Evolutionary conservation across 495 filamentous ascomycete genomes (phyloP).

Genomic region (Daldinia vernicosa): DNA sequence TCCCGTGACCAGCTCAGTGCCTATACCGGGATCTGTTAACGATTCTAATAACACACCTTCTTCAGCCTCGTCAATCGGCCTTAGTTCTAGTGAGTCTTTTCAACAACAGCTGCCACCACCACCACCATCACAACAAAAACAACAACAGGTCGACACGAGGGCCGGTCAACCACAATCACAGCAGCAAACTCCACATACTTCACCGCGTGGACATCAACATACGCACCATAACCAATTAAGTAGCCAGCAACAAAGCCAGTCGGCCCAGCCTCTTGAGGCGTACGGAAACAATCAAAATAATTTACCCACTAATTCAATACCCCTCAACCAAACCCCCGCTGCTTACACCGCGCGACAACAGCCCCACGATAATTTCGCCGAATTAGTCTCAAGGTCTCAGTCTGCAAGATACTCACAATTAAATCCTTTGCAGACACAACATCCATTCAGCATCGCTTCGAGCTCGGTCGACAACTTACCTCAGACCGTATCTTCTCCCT

Average conservation of each 20-base stretch:
- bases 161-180: constrained; percentile 26
- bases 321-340: constrained; percentile 46
- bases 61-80: constrained; percentile 54
- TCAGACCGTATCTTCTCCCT: constrained; percentile 46
- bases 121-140: constrained; percentile 20
- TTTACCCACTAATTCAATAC: constrained; percentile 45
- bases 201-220: constrained; percentile 33
- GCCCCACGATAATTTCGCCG: constrained; percentile 48
- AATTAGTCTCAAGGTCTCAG: constrained; percentile 50
- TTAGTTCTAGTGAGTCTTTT: constrained; percentile 61
- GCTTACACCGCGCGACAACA: constrained; percentile 44
- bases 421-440: constrained; percentile 45
- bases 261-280: constrained; percentile 27
- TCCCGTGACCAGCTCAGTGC: constrained; percentile 22
- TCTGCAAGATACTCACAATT: constrained; percentile 48
- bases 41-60: constrained; percentile 49
- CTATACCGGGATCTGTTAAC: constrained; percentile 23
- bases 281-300: constrained; percentile 39
- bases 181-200: constrained; percentile 36
- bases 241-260: constrained; percentile 31
- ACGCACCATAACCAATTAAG: constrained; percentile 38
- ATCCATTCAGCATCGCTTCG: constrained; percentile 41
- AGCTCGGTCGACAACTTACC: constrained; percentile 53
- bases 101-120: constrained; percentile 30
- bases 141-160: constrained; percentile 31